phyloP scores from a whole-genome alignment of 2,329 filamentous ascomycete genomes.

The Sporothrix brunneoviolacea region DNA sequence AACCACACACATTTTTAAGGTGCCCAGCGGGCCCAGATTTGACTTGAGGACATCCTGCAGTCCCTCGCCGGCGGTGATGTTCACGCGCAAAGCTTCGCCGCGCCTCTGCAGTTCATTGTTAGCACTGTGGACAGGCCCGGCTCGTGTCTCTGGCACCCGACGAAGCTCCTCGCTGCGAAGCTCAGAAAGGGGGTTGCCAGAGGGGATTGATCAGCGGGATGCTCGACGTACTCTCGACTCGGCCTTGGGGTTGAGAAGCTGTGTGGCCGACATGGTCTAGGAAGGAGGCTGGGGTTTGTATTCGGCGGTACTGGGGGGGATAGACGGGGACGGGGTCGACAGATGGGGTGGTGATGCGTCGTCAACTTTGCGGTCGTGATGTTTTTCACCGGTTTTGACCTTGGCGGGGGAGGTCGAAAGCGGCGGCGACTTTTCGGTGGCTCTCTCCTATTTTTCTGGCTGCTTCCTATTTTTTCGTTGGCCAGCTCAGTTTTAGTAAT shows the following conservation, averaged over 20 bases:
- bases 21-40: slow-evolving; percentile 88
- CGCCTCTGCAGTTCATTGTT: slow-evolving; percentile 59
- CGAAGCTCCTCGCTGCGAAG: neutral
- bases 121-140: slow-evolving; percentile 22
- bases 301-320: neutral
- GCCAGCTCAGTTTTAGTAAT: neutral
- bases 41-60: slow-evolving; percentile 91
- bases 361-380: slow-evolving; percentile 1
- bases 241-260: slow-evolving; percentile 97
- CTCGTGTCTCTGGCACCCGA: slow-evolving; percentile 21
- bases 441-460: neutral
- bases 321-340: neutral
- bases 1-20: slow-evolving; percentile 76
- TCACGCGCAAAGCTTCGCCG: slow-evolving; percentile 93
- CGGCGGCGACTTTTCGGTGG: neutral
- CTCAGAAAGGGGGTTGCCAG: neutral
- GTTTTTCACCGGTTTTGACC: slow-evolving; percentile 15
- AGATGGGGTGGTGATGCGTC: neutral
- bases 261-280: slow-evolving; percentile 82
- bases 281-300: neutral
- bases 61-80: slow-evolving; percentile 94
- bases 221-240: slow-evolving; percentile 75
- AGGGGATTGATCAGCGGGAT: too few species aligned
- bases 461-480: neutral
- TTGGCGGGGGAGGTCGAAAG: slow-evolving; percentile 15